Conservation (phyloP, 2,329 filamentous ascomycete genomes). For the Ophiostoma triangulosporum region DNA sequence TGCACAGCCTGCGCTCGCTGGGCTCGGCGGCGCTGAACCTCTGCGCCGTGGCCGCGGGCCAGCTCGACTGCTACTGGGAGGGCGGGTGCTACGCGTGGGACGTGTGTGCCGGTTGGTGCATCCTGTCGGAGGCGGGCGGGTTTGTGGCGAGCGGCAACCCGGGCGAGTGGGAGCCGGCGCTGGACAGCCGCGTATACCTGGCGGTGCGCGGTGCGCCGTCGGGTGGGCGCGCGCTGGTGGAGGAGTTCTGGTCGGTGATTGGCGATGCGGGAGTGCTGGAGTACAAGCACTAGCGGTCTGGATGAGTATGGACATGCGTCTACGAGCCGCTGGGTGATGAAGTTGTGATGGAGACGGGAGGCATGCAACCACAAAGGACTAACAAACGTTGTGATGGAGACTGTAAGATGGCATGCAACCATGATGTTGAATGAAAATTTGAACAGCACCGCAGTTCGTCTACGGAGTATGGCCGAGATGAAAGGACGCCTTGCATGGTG, state of each 20-base stretch:
- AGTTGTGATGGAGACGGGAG: not conserved
- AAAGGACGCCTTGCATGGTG: too few species aligned
- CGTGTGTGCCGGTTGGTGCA: constrained; percentile 69
- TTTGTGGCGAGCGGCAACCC: constrained; percentile 60
- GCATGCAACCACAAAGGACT: not conserved
- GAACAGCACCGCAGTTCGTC: too few species aligned
- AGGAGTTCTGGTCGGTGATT: constrained; percentile 51
- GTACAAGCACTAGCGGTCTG: constrained; percentile 19
- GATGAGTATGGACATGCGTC: too few species aligned
- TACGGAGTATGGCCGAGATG: too few species aligned
- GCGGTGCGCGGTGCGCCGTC: constrained; percentile 46
- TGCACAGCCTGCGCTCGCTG: constrained; percentile 56
- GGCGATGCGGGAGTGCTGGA: constrained; percentile 37
- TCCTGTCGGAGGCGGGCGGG: constrained; percentile 61
- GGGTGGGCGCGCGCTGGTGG: constrained; percentile 47
- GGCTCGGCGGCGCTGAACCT: constrained; percentile 66
- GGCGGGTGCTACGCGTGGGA: constrained; percentile 79
- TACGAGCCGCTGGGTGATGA: too few species aligned
- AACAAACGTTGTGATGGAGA: too few species aligned
- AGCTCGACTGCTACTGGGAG: constrained; percentile 68
- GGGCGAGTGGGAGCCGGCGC: constrained; percentile 50
- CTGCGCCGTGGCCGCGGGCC: constrained; percentile 56
- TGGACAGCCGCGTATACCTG: constrained; percentile 49
- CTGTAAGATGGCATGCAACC: too few species aligned
- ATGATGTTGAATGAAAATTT: too few species aligned